A percentile compares a stretch with the other conserved stretches of the same genome.
phyloP scores from a whole-genome alignment of 2,329 filamentous ascomycete genomes.

The Aspergillus sp. region DNA sequence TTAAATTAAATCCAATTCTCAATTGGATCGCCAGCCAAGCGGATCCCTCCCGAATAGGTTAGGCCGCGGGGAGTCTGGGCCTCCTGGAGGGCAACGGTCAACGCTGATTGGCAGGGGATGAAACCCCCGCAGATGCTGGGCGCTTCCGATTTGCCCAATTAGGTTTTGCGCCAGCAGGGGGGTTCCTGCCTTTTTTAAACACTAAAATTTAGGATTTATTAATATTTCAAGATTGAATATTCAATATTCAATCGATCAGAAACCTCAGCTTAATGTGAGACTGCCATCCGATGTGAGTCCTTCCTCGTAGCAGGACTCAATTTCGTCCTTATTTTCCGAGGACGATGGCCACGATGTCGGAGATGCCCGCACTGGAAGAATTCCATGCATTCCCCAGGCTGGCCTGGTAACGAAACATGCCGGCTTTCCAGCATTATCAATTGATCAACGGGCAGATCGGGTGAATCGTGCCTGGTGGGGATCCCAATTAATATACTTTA shows the following conservation, averaged over 20 bases:
- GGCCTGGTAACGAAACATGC: neutral
- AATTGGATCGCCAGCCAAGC: too few relatives aligned
- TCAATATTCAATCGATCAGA: too few relatives aligned
- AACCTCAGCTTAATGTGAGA: too few relatives aligned
- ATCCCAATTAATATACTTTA: constrained; percentile 2
- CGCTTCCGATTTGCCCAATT: neutral
- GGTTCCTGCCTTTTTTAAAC: neutral
- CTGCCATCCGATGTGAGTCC: too few relatives aligned
- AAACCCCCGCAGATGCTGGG: neutral
- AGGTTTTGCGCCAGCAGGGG: neutral
- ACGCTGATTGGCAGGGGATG: constrained; percentile 5
- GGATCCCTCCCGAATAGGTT: too few relatives aligned
- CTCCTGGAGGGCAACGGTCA: neutral
- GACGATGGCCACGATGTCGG: neutral
- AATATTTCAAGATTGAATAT: too few relatives aligned
- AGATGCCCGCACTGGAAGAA: neutral
- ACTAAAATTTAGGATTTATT: neutral
- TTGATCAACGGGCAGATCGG: neutral
- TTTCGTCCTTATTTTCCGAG: too few relatives aligned
- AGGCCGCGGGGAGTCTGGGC: too few relatives aligned
- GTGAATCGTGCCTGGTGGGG: constrained; percentile 13
- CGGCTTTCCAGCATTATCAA: neutral
- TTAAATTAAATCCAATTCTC: too few relatives aligned
- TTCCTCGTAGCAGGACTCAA: too few relatives aligned
- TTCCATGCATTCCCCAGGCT: neutral